Evolutionary conservation across 2,329 filamentous ascomycete species (phyloP), one percentile per base, ranked within the genome.

Genomic region (Venturia carpophila): DNA sequence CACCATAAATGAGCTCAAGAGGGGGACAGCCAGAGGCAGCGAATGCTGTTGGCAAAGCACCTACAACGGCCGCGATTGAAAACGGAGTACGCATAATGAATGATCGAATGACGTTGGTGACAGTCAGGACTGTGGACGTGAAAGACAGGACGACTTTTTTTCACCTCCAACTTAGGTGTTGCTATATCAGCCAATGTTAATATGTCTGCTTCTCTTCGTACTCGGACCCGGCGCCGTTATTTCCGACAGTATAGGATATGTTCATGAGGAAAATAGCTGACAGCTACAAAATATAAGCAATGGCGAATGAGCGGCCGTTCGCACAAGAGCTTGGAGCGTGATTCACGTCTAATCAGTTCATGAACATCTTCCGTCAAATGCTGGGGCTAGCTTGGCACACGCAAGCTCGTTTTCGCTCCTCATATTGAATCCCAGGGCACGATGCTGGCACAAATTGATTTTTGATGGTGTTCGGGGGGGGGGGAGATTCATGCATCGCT

Each of bases 1-100:
- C 13, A 63, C 62, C 62, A 27, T 63, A 63, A 5, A 63, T 52
- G 17, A 63, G 62, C n/a, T 63, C 62, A 5, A 63, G 24, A 13
- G 21, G 1, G 24, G 42, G 34, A 15, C 62, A 63, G 7, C 1
- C 62, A 2, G 24, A 24, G 1, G 42, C 43, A 24, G 62, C 62
- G 5, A 63, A 6, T 11, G 43, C 42, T 5, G 47, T 17, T 30
- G 62, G 11, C 24, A 55, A n/a, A 3, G 42, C 13, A 11, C n/a
- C 24, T 13, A 41, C 43, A 39, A 39, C 10, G 62, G 47, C 62
- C 0, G 43, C 52, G n/a, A 37, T 7, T n/a, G 27, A 5, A 3
- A 30, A n/a, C 1, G 30, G n/a, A 37, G 15, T n/a, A n/a, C 52
- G 52, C 52, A 58, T 58, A n/a, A 9, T n/a, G 52, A n/a, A 27